A percentile compares a stretch with the other conserved stretches of the same genome.
Conservation (phyloP, 1,284 basidiomycete species). For the Pholiota adiposa region DNA sequence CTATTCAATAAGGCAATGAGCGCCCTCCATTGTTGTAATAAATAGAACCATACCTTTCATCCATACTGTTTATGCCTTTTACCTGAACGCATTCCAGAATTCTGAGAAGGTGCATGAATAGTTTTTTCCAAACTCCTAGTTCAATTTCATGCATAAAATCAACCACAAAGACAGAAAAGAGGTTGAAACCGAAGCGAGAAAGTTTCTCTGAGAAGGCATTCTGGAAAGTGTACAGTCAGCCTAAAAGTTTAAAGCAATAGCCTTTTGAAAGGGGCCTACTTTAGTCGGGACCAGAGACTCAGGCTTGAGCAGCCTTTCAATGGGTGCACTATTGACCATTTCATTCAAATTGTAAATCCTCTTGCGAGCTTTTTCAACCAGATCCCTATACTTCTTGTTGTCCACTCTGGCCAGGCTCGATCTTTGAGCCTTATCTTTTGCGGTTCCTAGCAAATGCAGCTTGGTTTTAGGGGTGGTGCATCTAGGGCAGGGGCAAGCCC, state of each 20-base stretch:
- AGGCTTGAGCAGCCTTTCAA: conserved; percentile 18
- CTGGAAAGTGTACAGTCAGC: conserved; percentile 18
- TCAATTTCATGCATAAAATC: conserved; percentile 36
- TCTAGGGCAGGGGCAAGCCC: conserved; percentile 30
- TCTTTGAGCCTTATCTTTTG: conserved; percentile 17
- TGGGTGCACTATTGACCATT: conserved; percentile 4
- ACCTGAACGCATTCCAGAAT: neutral
- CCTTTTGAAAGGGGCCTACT: conserved; percentile 7
- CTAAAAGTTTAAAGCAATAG: neutral
- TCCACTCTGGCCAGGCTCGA: neutral
- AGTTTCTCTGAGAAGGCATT: conserved; percentile 32
- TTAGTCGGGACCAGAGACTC: conserved; percentile 20
- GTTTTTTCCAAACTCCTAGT: conserved; percentile 31
- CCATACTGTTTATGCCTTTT: neutral
- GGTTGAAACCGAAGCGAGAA: conserved; percentile 17
- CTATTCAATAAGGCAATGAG: conserved; percentile 10
- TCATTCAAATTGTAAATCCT: neutral
- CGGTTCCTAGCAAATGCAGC: conserved; percentile 23
- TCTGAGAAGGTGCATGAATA: conserved; percentile 33
- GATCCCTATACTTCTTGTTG: neutral
- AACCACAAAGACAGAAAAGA: conserved; percentile 26
- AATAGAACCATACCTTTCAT: neutral
- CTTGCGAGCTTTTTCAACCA: neutral
- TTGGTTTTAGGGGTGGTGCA: conserved; percentile 25
- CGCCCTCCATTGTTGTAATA: neutral